Base-by-base conservation (phyloP, 2,329 filamentous ascomycete genomes). In the Phyllosticta citribraziliensis region DNA sequence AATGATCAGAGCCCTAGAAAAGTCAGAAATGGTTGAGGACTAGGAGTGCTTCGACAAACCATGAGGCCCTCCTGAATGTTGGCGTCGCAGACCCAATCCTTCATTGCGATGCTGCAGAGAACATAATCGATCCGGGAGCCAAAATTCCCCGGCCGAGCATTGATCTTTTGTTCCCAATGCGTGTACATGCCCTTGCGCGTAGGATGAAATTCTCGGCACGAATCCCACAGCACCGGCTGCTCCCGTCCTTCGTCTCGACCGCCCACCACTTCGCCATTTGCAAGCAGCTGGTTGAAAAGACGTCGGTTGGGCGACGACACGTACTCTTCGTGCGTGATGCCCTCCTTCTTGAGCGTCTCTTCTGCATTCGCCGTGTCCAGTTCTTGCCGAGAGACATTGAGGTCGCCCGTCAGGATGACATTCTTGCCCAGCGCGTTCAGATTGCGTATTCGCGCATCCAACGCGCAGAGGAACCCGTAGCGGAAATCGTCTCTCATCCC, bases 51-150 rank as follows among this genome's bases (percentile, higher is more conserved):
- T 61, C 12, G n/a, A 63, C 72, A 52, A 68, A 82, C 80, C 77
- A 96, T 88, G 22, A 97, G 77, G 0, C 92, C 92, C 73, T 96
- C 91, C 71, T 97, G 94, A 33, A 97, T 97, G 68, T 97, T 86
- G 6, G 90, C 84, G 52, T 86, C 84, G 25, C 77, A 79, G 68
- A 96, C 88, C 91, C 92, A 97, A 57, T 82, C 77, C 68, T 86
- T 88, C 78, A 96, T 88, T 40, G 83, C 82, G 51, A 87, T 79
- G 65, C 86, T 94, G 71, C 91, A 96, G 3, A 97, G 80, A 19
- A 99, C 83, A 73, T 96, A 97, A 73, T 99, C 94, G 67, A 97
- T 97, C 40, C 94, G 84, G 60, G 89, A 88, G 5, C 94, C 94
- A 73, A 88, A 95, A 71, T 97, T 97, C 2, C 89, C 91, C 2